phyloP scores from a whole-genome alignment of 805 yeast species.

The Peterozyma toletana region DNA sequence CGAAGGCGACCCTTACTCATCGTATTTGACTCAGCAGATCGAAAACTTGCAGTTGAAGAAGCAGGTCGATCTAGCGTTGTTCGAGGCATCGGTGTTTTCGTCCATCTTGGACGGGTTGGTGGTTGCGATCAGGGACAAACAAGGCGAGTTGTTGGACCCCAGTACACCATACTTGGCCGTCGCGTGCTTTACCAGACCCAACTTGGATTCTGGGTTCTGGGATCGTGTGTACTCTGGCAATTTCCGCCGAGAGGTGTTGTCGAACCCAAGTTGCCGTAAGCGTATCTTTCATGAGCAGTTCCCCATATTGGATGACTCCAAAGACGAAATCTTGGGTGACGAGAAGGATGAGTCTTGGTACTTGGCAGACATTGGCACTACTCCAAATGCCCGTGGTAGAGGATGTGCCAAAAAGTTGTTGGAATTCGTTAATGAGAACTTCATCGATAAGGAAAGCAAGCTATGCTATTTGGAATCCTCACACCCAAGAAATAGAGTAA shows the following conservation, averaged over 20 bases:
- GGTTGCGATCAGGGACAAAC: slow-evolving; percentile 41
- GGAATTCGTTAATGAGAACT: slow-evolving; percentile 41
- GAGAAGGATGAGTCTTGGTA: slow-evolving; percentile 42
- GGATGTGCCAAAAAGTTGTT: slow-evolving; percentile 48
- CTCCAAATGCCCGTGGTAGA: slow-evolving; percentile 51
- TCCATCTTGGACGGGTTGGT: slow-evolving; percentile 42
- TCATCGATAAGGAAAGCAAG: slow-evolving; percentile 25
- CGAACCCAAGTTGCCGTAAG: slow-evolving; percentile 36
- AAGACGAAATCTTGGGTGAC: slow-evolving; percentile 35
- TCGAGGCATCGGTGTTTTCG: slow-evolving; percentile 46
- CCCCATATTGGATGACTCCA: slow-evolving; percentile 35
- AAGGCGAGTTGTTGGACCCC: slow-evolving; percentile 31
- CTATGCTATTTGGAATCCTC: slow-evolving; percentile 49
- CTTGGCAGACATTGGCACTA: slow-evolving; percentile 50
- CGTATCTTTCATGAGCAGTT: slow-evolving; percentile 44
- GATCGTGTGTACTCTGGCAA: slow-evolving; percentile 8
- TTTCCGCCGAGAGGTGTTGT: slow-evolving; percentile 11
- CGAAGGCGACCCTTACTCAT: slow-evolving; percentile 46
- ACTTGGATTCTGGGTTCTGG: slow-evolving; percentile 9
- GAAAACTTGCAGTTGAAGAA: slow-evolving; percentile 25
- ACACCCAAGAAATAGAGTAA: slow-evolving; percentile 42
- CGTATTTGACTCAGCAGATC: slow-evolving; percentile 38
- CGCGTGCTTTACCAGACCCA: slow-evolving; percentile 38
- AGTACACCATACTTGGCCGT: slow-evolving; percentile 43
- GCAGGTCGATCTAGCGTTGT: slow-evolving; percentile 40